These are phyloP conservation scores for Carpinus fangiana DNA, from an alignment of 306 rosid species.

Conservation along the genomic window DNA sequence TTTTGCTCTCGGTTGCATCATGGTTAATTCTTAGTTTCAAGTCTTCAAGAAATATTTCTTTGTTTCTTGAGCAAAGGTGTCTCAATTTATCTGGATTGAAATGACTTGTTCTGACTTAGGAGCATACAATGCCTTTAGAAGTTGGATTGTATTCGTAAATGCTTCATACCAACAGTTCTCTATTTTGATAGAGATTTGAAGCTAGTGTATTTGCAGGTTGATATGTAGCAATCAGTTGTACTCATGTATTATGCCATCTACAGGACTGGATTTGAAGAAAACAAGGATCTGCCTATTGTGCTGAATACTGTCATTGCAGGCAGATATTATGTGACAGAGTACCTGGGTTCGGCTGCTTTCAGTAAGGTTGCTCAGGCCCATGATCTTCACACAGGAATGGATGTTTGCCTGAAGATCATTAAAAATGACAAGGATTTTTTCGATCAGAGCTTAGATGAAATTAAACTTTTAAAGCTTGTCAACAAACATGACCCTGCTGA, in stretches of 20 bases:
- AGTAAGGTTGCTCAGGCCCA: constrained; percentile 95
- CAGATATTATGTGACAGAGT: constrained; percentile 81
- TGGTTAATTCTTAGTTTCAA: neutral
- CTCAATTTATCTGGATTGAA: neutral
- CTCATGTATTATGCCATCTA: constrained; percentile 39
- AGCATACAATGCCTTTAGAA: neutral
- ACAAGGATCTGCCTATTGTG: constrained; percentile 89
- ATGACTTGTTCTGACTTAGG: neutral
- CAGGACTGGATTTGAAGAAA: constrained; percentile 99
- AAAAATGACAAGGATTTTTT: constrained; percentile 96
- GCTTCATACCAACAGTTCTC: constrained; percentile 10
- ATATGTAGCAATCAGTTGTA: constrained; percentile 33
- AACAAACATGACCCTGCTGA: constrained; percentile 91
- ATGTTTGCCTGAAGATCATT: constrained; percentile 97
- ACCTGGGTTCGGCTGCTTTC: constrained; percentile 96
- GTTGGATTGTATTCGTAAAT: constrained; percentile 7
- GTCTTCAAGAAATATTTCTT: neutral
- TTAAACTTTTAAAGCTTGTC: constrained; percentile 90
- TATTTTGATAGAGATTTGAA: constrained; percentile 26
- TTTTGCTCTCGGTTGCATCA: constrained; percentile 25
- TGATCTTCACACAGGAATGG: constrained; percentile 77
- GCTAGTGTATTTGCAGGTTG: constrained; percentile 26
- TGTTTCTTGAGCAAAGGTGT: neutral
- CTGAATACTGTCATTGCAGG: constrained; percentile 80
- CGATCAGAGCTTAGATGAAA: constrained; percentile 97